A percentile compares a stretch with the other conserved stretches of the same genome.
Evolutionary conservation across 495 filamentous ascomycete species (phyloP).

Genomic region (Tirmania nivea): DNA sequence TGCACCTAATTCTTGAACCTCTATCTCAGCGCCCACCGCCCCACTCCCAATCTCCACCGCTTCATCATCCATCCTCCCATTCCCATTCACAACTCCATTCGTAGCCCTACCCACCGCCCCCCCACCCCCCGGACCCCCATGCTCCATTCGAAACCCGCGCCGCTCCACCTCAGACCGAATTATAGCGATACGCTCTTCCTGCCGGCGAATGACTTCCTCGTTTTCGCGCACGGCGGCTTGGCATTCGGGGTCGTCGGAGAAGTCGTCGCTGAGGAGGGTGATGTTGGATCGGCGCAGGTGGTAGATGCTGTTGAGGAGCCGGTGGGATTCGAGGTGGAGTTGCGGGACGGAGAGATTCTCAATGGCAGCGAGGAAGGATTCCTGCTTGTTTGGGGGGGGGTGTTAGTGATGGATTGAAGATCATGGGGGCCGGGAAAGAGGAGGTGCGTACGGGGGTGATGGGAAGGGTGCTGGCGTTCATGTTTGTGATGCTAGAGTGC

Average conservation of each 20-base stretch:
- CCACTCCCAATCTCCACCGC: too few relatives aligned
- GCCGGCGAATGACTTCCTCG: too few relatives aligned
- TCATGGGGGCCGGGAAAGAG: background rate
- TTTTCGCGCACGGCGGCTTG: too few relatives aligned
- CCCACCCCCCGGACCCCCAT: too few relatives aligned
- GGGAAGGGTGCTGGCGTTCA: constrained; percentile 9
- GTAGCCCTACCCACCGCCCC: too few relatives aligned
- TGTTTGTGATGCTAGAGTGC: background rate
- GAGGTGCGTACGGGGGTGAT: constrained; percentile 8
- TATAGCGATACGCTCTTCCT: too few relatives aligned
- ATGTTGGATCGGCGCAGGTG: constrained; percentile 40
- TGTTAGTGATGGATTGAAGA: background rate
- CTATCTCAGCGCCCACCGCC: too few relatives aligned
- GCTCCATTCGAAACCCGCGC: too few relatives aligned
- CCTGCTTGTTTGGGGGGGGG: constrained; percentile 2
- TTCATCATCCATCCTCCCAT: too few relatives aligned
- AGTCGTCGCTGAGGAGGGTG: constrained; percentile 28
- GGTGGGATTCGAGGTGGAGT: constrained; percentile 41
- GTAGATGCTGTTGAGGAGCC: constrained; percentile 43
- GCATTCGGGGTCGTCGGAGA: constrained; percentile 21
- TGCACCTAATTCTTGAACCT: too few relatives aligned
- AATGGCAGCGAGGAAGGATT: constrained; percentile 36
- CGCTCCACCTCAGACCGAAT: too few relatives aligned
- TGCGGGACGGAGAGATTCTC: constrained; percentile 36
- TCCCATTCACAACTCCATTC: too few relatives aligned